Percentiles rank a stretch among this genome's conserved stretches.
phyloP scores from a whole-genome alignment of 768 basidiomycete species.

The Tulasnella sp. region DNA sequence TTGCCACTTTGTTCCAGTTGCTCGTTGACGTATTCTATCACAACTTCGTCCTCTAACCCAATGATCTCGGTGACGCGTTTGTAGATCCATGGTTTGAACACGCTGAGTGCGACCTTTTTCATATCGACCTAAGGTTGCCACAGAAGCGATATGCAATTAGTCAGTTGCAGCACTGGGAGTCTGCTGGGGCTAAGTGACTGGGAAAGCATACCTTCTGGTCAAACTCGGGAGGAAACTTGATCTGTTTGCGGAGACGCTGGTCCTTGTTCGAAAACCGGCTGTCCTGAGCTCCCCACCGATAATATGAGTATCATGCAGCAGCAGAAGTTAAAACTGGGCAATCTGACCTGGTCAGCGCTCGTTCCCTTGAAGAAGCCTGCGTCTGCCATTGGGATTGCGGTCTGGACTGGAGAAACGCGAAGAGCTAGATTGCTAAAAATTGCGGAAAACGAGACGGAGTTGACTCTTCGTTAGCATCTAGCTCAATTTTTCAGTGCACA shows the following conservation, averaged over 20 bases:
- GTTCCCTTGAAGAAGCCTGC: slow-evolving; percentile 32
- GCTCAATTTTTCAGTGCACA: no score
- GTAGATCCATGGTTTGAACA: slow-evolving; percentile 93
- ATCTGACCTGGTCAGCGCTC: slow-evolving; percentile 16
- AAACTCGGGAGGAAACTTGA: slow-evolving; percentile 89
- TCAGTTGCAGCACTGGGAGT: no score
- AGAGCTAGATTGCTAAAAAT: no score
- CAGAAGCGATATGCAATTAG: background rate
- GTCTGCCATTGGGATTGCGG: slow-evolving; percentile 16
- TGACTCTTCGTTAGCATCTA: no score
- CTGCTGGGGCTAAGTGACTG: background rate
- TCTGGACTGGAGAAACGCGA: no score
- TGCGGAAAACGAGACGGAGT: no score
- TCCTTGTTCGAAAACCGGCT: slow-evolving; percentile 95
- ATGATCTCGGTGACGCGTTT: slow-evolving; percentile 87
- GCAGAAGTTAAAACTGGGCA: background rate
- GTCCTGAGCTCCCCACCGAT: slow-evolving; percentile 74
- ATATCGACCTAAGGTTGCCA: slow-evolving; percentile 67
- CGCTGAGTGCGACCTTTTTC: slow-evolving; percentile 88
- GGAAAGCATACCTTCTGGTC: slow-evolving; percentile 64
- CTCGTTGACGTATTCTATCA: slow-evolving; percentile 94
- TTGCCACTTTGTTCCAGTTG: slow-evolving; percentile 81
- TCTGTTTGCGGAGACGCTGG: slow-evolving; percentile 75
- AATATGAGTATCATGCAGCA: slow-evolving; percentile 41
- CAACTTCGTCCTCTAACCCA: slow-evolving; percentile 94